A percentile compares a stretch with the other conserved stretches of the same genome.
Conservation (phyloP, 2,329 filamentous ascomycete genomes). For the Fusarium miscanthi region DNA sequence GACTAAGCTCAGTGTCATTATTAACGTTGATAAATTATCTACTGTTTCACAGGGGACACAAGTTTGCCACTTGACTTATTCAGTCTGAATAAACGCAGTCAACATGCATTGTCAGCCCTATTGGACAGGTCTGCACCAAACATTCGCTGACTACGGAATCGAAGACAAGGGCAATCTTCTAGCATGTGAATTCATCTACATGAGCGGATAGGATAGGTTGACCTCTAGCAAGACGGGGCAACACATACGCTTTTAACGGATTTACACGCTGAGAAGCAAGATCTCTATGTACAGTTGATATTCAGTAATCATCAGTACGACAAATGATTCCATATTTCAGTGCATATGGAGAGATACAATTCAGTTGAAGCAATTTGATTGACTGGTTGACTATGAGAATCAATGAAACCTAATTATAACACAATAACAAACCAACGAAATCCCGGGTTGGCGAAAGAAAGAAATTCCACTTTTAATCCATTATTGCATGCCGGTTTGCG, state of each 20-base stretch:
- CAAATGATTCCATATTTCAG: background rate
- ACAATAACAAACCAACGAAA: conserved; percentile 31
- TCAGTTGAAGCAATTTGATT: conserved; percentile 16
- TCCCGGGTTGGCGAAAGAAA: conserved; percentile 42
- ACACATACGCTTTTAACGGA: rapidly evolving
- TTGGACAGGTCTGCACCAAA: background rate
- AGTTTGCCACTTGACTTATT: background rate
- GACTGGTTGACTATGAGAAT: conserved; percentile 5
- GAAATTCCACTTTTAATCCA: conserved; percentile 47
- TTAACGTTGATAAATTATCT: background rate
- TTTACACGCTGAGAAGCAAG: rapidly evolving
- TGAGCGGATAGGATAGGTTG: too few relatives aligned
- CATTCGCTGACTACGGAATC: background rate
- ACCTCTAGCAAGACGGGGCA: too few relatives aligned
- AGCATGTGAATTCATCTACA: background rate
- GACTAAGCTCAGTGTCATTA: background rate
- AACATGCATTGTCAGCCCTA: conserved; percentile 6
- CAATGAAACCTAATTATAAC: conserved; percentile 34
- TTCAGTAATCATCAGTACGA: too few relatives aligned
- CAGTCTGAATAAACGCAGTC: background rate
- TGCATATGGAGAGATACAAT: background rate
- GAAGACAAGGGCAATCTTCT: background rate
- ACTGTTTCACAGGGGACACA: background rate
- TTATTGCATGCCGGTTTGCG: conserved; percentile 52
- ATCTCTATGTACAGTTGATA: background rate